Conservation (phyloP, 306 rosid genomes). For the Glycine latifolia region DNA sequence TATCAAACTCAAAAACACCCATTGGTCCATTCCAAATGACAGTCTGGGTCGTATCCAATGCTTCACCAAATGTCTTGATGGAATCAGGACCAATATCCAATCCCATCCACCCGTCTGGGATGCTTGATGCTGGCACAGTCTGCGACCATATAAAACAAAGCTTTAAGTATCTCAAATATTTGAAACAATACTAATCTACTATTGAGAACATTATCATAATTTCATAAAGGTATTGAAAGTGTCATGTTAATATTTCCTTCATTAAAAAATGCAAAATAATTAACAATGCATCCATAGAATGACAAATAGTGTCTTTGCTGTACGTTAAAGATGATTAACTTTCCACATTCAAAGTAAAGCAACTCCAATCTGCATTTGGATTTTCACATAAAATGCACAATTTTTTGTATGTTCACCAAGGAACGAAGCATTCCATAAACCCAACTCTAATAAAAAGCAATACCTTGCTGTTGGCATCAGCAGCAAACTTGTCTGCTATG, state of each 20-base stretch:
- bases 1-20: conserved; percentile 95
- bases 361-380: too few species aligned
- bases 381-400: too few species aligned
- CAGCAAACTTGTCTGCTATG: conserved; percentile 85
- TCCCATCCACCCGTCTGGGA: conserved; percentile 98
- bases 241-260: background rate
- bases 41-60: conserved; percentile 79
- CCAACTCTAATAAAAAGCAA: too few species aligned
- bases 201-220: background rate
- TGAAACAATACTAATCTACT: background rate
- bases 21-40: conserved; percentile 97
- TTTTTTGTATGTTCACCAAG: too few species aligned
- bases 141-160: conserved; percentile 44
- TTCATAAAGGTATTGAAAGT: conserved; percentile 1
- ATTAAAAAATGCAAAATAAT: background rate
- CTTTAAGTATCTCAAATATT: background rate
- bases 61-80: conserved; percentile 72
- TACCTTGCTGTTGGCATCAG: conserved; percentile 95
- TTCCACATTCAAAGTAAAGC: too few species aligned
- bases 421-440: too few species aligned
- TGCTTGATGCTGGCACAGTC: conserved; percentile 82
- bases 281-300: too few species aligned
- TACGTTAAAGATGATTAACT: too few species aligned
- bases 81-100: conserved; percentile 97
- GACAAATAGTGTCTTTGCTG: too few species aligned